Base-by-base conservation (phyloP, 78 protist species). In the Dictyostelium citrinum region DNA sequence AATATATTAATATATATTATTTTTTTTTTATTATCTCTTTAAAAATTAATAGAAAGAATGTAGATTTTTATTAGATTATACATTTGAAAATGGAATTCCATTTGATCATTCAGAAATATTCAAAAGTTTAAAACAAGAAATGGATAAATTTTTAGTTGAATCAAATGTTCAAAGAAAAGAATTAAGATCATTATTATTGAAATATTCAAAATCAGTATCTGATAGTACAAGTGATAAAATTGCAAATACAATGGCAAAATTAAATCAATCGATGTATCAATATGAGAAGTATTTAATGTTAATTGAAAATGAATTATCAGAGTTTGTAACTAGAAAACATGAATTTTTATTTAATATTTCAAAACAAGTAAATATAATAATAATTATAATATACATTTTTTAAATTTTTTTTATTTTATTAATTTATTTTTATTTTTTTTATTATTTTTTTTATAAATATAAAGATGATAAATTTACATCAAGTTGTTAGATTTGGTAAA, bases 101-200 rank as follows among this genome's bases (percentile, higher is more conserved):
- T 64, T 78, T 46, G 85, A 88, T 78, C 93, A 88, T n/a, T 77
- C 93, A 27, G 93, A 88, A 45, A 78, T 72, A n/a, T 88, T 88
- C 49, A 88, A 88, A 68, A 68, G 61, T 46, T 33, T 88, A 31
- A 88, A 88, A 78, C 81, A 61, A 67, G 93, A 88, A 16, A 74
- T 88, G 17, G 93, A 88, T 33, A 88, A 78, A 78, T 88, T 77
- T 67, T 33, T 88, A 9, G 31, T 88, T 5, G 93, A 88, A 17
- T 76, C 93, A 17, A 88, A 60, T 61, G 39, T 77, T 46, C 55
- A 88, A 33, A 76, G 85, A 78, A 76, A 75, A 51, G 93, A 88
- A 17, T 49, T 88, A 11, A 88, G 43, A 78, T 7, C 37, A 11
- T 27, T 78, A n/a, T 64, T 88, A 41, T 9, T 24, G 35, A 88